These are phyloP conservation scores for Cryptosporidium canis DNA, from an alignment of 169 alveolate species.

Conservation along the genomic window DNA sequence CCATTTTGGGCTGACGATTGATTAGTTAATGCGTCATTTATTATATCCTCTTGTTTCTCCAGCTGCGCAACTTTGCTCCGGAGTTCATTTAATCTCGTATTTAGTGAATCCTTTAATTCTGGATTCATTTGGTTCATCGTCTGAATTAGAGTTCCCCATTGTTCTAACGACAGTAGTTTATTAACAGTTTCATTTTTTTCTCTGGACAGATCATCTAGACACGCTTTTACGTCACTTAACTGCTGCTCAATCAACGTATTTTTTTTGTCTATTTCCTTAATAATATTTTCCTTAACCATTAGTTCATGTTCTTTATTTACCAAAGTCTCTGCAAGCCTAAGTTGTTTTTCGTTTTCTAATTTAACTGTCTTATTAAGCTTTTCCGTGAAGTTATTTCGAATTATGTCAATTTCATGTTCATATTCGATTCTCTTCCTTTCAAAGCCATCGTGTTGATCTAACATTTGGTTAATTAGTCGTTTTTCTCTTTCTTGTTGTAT, in stretches of 20 bases:
- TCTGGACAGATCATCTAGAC: constrained; percentile 1
- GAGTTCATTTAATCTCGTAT: constrained; percentile 22
- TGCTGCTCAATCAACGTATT: constrained; percentile 43
- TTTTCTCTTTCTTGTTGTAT: constrained; percentile 66
- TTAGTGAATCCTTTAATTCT: constrained; percentile 17
- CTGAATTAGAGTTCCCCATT: constrained; percentile 60
- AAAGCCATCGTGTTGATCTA: constrained; percentile 72
- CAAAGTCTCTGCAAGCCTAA: constrained; percentile 56
- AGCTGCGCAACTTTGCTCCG: constrained; percentile 16
- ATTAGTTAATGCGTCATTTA: not conserved
- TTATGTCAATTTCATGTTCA: constrained; percentile 54
- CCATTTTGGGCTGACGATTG: constrained; percentile 1
- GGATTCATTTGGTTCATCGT: constrained; percentile 54
- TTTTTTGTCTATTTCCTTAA: constrained; percentile 55
- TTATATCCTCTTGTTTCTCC: constrained; percentile 27
- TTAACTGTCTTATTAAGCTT: constrained; percentile 50
- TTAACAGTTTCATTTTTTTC: constrained; percentile 67
- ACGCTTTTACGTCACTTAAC: not conserved
- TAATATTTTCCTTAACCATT: constrained; percentile 45
- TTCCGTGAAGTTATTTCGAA: constrained; percentile 16
- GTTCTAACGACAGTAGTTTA: constrained; percentile 30
- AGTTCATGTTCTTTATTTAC: constrained; percentile 68
- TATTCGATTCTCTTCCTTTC: constrained; percentile 61
- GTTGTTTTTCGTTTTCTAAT: constrained; percentile 58
- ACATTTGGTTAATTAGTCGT: constrained; percentile 41